A percentile compares a stretch with the other conserved stretches of the same genome.
Conservation (phyloP, 164 flowering plant species). For the Buxus sempervirens region DNA sequence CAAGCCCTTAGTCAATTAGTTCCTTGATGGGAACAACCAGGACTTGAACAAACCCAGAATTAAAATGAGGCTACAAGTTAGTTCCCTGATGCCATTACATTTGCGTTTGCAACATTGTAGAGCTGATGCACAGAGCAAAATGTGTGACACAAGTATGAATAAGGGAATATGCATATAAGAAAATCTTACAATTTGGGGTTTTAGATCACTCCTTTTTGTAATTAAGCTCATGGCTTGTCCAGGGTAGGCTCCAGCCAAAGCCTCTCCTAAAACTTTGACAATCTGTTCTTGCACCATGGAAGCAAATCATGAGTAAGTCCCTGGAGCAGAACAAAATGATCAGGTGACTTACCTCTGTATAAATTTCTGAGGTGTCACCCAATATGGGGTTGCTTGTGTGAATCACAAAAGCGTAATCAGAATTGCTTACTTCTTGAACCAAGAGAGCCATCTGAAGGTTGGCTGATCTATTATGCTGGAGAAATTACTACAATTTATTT, state of each 20-base stretch:
- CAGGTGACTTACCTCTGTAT: constrained; percentile 24
- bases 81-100: neutral
- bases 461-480: no score
- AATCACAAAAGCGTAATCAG: constrained; percentile 38
- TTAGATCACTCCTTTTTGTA: constrained; percentile 22
- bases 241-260: constrained; percentile 33
- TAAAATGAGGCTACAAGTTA: neutral
- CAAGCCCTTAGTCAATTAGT: neutral
- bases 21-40: neutral
- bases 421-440: constrained; percentile 32
- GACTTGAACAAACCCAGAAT: neutral
- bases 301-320: neutral
- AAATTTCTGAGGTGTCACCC: constrained; percentile 31
- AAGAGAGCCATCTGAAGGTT: constrained; percentile 30
- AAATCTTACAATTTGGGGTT: constrained; percentile 24
- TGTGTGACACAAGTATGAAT: neutral
- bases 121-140: no score
- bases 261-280: constrained; percentile 34
- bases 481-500: no score
- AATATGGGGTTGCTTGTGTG: constrained; percentile 34
- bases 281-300: constrained; percentile 20
- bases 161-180: neutral
- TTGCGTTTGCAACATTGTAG: neutral
- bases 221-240: constrained; percentile 34
- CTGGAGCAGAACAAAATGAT: neutral